Conservation (phyloP, 768 basidiomycete species). For the Arthromyces matolae region DNA sequence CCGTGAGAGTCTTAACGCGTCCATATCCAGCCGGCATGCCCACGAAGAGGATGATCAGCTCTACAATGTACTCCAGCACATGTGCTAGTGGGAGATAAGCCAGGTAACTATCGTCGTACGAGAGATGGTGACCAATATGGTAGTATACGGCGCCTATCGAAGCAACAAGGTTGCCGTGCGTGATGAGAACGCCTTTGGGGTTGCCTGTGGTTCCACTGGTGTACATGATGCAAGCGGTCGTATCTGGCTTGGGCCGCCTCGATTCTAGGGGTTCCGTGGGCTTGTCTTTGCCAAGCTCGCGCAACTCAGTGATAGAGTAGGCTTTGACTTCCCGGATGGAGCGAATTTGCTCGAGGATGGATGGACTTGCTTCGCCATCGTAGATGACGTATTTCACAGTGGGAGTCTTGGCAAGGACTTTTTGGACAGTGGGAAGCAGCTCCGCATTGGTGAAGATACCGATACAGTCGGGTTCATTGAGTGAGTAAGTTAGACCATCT, state of each 20-base stretch:
- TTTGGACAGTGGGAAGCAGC: slow-evolving; percentile 73
- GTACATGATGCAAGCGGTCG: slow-evolving; percentile 56
- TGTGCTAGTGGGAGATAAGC: slow-evolving; percentile 94
- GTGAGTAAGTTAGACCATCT: slow-evolving; percentile 81
- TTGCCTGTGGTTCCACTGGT: slow-evolving; percentile 89
- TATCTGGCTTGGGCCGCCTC: slow-evolving; percentile 40
- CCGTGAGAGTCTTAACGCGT: slow-evolving; percentile 93
- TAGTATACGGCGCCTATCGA: slow-evolving; percentile 78
- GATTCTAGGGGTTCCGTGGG: slow-evolving; percentile 48
- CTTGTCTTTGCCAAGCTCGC: slow-evolving; percentile 57
- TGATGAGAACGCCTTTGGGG: slow-evolving; percentile 92
- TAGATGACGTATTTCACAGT: slow-evolving; percentile 80
- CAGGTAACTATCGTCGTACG: slow-evolving; percentile 63
- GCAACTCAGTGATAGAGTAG: slow-evolving; percentile 66
- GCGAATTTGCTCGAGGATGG: slow-evolving; percentile 57
- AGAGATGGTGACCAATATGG: slow-evolving; percentile 66
- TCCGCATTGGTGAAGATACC: slow-evolving; percentile 92
- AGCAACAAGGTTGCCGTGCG: slow-evolving; percentile 82
- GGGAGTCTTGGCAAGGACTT: slow-evolving; percentile 70
- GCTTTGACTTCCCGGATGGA: slow-evolving; percentile 58
- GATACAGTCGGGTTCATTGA: slow-evolving; percentile 77
- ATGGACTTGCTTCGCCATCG: slow-evolving; percentile 62
- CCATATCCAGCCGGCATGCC: slow-evolving; percentile 88
- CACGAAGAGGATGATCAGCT: slow-evolving; percentile 68
- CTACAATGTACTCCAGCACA: slow-evolving; percentile 94